Evolutionary conservation across 2,329 filamentous ascomycete genomes (phyloP).

Genomic region (Monosporascus sp.): DNA sequence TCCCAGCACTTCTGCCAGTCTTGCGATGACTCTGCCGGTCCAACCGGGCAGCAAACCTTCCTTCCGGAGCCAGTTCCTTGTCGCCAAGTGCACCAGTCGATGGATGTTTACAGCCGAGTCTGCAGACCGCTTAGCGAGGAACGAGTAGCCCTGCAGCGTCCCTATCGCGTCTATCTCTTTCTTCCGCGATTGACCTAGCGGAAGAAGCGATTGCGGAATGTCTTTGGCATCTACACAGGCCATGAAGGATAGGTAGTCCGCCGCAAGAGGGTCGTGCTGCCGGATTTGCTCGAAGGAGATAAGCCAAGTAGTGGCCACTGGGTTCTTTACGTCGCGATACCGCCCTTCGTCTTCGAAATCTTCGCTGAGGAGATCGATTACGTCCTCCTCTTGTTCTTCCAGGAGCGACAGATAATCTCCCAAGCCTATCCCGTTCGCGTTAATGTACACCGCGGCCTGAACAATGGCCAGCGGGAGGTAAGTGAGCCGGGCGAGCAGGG

Average conservation of each 20-base stretch:
- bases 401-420: too few species aligned
- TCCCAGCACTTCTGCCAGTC: not conserved
- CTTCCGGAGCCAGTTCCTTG: conserved; percentile 17
- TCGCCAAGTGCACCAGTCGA: conserved; percentile 27
- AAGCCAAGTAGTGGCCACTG: conserved; percentile 29
- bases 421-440: too few species aligned
- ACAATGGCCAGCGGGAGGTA: too few species aligned
- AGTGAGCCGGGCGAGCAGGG: too few species aligned
- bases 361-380: too few species aligned
- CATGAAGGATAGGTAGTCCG: conserved; percentile 29
- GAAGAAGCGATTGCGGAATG: conserved; percentile 26
- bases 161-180: conserved; percentile 19
- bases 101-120: conserved; percentile 22
- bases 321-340: conserved; percentile 11
- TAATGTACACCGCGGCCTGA: too few species aligned
- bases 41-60: not conserved
- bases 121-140: conserved; percentile 16
- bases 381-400: too few species aligned
- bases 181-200: conserved; percentile 6
- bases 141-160: conserved; percentile 22
- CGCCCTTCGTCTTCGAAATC: too few species aligned
- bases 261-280: conserved; percentile 20
- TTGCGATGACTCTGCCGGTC: too few species aligned
- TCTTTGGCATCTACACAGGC: conserved; percentile 29
- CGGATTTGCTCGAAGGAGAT: conserved; percentile 32